Base-by-base conservation (phyloP, 495 filamentous ascomycete species). In the Rhizodiscina lignyota region DNA sequence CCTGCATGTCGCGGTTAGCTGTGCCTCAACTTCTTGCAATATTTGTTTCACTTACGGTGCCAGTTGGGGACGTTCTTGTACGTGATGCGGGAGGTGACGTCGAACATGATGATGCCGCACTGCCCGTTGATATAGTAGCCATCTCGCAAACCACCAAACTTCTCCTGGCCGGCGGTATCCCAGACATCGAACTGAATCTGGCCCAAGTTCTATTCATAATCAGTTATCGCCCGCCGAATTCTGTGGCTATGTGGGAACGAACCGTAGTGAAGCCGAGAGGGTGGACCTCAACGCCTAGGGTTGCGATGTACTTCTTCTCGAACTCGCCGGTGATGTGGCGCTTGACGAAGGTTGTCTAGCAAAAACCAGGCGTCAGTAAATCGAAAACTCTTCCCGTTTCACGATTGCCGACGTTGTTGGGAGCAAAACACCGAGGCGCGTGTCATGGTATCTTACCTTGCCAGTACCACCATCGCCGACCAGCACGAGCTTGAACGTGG, bases 31-130 rank as follows among this genome's bases (percentile, higher is more conserved):
- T 5, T 12, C 21, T 16, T 5, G n/a, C 24, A 4, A 15, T 18
- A 8, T 15, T 15, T 20, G 5, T 18, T 6, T 19, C 34, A 77
- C 85, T 63, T 75, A 94, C 91, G 91, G 63, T 99, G 91, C 91
- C 91, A 99, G 80, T 96, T 96, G 60, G 91, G 91, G 39, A 99
- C 91, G 69, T 99, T 99, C 80, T 99, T 99, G 77, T 99, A 99
- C 55, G 91, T 99, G 61, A 99, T 99, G 59, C 91, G 83, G 43
- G 91, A 96, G 32, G 91, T 99, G 38, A 99, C 91, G 60, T 99
- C 91, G 65, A 99, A 99, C 91, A 99, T 99, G 77, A 99, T 96
- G 70, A 99, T 92, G 67, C 91, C 91, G 60, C 89, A 94, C 67
- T 96, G 89, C 47, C 91, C 91, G 72, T 94, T 96, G 75, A 99